Evolutionary conservation across 1,284 basidiomycete species (phyloP), one percentile per base, ranked within the genome.

Genomic region (Ustilago shanxiensis): DNA sequence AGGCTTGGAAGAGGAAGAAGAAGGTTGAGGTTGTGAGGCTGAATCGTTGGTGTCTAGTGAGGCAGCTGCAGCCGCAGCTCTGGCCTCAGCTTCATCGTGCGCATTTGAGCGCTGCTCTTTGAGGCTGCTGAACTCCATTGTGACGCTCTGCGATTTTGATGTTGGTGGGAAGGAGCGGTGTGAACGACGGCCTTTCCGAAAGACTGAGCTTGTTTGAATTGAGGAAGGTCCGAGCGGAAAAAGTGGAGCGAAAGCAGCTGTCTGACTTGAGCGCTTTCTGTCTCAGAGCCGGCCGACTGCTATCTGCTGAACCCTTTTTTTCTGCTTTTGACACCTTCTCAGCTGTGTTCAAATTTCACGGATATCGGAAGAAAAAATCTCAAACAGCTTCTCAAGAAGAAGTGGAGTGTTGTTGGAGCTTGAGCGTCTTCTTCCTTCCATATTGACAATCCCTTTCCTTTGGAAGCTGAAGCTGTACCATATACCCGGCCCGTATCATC

Each of bases 51-150:
- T 54, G 14, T 65, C 66, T 5, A 33, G 58, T 7, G 65, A 67
- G 41, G 66, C 60, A 33, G 69, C 74, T 10, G 68, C 69, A 26
- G 69, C 68, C 24, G 72, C 67, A 39, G 72, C 65, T 56, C 61
- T 53, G 8, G 69, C 70, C 35, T 65, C 74, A 24, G 74, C 74
- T n/a, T 61, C 62, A 20, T 65, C 69, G 18, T 50, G 60, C 26
- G 59, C 59, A 4, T 55, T 35, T 6, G 28, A 22, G 22, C 66
- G 41, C 56, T 73, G 71, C 49, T 71, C 71, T 29, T 71, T 61
- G 47, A 71, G 71, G 41, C 70, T 71, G 64, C 52, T 67, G 61
- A 73, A 71, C 59, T 73, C 71, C 75, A 77, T 76, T 2, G 47
- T 49, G 47, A 28, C 47, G 37, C 61, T 26, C 35, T 37, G 49